Conservation (phyloP, 176 grass and related monocot genomes). For the Eragrostis curvula region DNA sequence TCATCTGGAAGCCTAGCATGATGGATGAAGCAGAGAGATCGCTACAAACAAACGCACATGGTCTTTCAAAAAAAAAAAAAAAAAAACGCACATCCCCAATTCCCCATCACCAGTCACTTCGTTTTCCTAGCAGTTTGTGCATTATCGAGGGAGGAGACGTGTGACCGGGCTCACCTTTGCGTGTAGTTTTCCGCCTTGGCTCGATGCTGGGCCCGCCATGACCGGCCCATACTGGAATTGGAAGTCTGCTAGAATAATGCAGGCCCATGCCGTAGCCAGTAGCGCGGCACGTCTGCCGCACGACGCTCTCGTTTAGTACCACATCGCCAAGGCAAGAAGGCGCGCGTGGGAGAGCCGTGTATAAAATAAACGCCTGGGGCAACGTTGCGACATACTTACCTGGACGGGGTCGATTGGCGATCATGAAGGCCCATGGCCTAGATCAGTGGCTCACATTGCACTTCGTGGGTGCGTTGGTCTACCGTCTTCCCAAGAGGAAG, state of each 20-base stretch:
- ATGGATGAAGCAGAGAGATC: too few species aligned
- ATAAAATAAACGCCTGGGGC: not conserved
- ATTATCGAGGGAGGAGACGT: too few species aligned
- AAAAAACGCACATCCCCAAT: too few species aligned
- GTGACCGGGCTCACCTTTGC: too few species aligned
- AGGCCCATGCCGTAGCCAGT: not conserved
- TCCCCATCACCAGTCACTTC: too few species aligned
- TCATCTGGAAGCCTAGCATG: too few species aligned
- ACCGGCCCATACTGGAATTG: not conserved
- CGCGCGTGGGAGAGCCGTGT: not conserved
- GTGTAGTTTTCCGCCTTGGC: not conserved
- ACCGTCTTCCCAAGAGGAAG: slow-evolving; percentile 50
- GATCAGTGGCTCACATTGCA: slow-evolving; percentile 42
- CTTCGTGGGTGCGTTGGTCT: slow-evolving; percentile 4
- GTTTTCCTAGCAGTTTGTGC: too few species aligned
- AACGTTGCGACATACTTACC: not conserved
- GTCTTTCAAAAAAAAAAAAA: too few species aligned
- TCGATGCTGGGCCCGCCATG: not conserved
- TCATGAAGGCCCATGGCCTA: slow-evolving; percentile 32
- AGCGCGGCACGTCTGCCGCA: not conserved
- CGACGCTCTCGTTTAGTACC: not conserved
- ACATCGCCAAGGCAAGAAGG: not conserved
- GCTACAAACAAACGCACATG: too few species aligned
- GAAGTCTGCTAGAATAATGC: too few species aligned
- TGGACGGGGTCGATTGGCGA: slow-evolving; percentile 28